Base-by-base conservation (phyloP, 768 basidiomycete species). In the Neoboletus brunneissimus region DNA sequence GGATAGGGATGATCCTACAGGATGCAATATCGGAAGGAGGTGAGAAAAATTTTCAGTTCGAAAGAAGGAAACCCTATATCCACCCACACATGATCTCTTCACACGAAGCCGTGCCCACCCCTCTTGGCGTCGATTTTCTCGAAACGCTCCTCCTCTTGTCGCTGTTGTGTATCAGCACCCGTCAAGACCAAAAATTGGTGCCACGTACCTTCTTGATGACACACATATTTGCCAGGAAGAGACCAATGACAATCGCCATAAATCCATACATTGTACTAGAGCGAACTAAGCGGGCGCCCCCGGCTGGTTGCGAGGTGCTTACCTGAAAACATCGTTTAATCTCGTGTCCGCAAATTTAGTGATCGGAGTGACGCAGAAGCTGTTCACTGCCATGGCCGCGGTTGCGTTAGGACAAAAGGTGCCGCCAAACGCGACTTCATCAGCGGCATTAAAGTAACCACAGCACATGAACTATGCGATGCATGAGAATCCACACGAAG, bases 71-170 rank as follows among this genome's bases (percentile, higher is more conserved):
- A 10, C 9, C 16, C 4, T 0, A 22, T 2, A 12, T 51, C 34
- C 8, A 57, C 16, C 11, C 34, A 13, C 0, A 10, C 20, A 11
- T 34, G 34, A 47, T 47, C 48, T 52, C 27, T 57, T 81, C 74
- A 95, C 58, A 94, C 92, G 65, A 96, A 96, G 59, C 91, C 89
- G 59, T 79, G 76, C 48, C 91, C 91, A 60, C 91, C 92, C 60
- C 90, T 87, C 75, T 95, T 96, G 54, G 83, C 83, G 62, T 95
- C 92, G 60, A 96, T 95, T 75, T 80, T 88, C 78, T 83, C 86
- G 80, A 96, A 95, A 35, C 93, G 86, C 63, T 89, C 88, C 54
- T 82, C 78, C 72, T 94, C 87, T 69, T 85, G 76, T 63, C 91
- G 82, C 90, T 92, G 75, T 49, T 56, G 46, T 50, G 23, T 23